Evolutionary conservation across 208 protist genomes (phyloP), one percentile per base, ranked within the genome.

Genomic region (Leptomonas pyrrhocoris): DNA sequence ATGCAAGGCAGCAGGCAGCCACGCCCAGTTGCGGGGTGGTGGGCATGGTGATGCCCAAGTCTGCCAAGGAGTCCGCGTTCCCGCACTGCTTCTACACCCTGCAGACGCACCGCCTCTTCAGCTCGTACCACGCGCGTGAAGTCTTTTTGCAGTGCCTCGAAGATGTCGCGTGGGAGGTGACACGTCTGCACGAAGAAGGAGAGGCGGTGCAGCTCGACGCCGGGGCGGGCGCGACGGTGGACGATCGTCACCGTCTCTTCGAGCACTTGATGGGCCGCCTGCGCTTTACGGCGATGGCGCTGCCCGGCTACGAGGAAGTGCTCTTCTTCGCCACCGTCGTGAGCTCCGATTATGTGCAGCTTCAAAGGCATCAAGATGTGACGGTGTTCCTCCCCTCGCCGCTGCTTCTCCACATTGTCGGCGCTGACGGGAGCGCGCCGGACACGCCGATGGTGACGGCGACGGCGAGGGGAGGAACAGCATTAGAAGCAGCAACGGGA

Each of bases 21-120:
- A 56, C 8, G 6, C 13, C 36, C 9, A 21, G 45, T 19, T 34
- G 48, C 1, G 48, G 27, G 18, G 58, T 34, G 48, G 28, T 67
- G 9, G 69, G 69, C 15, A 6, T 68, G 21, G 23, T 3, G 8
- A 27, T 74, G 9, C 16, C 28, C 4, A 67, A 63, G 19, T 1
- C 25, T 0, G 13, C 27, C n/a, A 27, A 27, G 5, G 40, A 38
- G 36, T 7, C 43, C 9, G 21, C 48, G 18, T 68, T 62, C 21
- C 61, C 54, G 27, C 70, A 54, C 27, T 76, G 71, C 40, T 69
- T 65, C 63, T 76, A 65, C 38, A 9, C 34, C 11, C 71, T 76
- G 16, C 53, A 63, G 15, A 4, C 8, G 27, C 45, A 65, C 38
- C 75, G 61, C 28, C 21, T 67, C n/a, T 77, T 78, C 31, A 25